A percentile compares a stretch with the other conserved stretches of the same genome.
Evolutionary conservation across 495 filamentous ascomycete genomes (phyloP).

Genomic region (Aspergillus indologenus): DNA sequence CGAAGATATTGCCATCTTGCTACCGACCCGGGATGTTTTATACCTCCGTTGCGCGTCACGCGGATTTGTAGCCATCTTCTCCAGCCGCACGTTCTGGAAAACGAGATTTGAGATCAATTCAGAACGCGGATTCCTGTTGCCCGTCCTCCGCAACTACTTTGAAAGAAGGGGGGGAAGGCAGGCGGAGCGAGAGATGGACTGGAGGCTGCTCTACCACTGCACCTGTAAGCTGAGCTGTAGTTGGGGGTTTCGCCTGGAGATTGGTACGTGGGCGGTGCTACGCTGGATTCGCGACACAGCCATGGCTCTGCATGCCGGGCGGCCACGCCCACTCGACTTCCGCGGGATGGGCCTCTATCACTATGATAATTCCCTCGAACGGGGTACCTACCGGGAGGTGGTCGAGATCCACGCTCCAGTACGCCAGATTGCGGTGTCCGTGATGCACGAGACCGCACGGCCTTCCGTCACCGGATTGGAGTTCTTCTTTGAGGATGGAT

Average conservation of each 20-base stretch:
- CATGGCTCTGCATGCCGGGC: background rate
- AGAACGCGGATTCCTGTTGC: constrained; percentile 7
- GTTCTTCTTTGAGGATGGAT: constrained; percentile 7
- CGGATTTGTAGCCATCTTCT: constrained; percentile 1
- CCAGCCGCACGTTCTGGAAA: background rate
- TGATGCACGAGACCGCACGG: background rate
- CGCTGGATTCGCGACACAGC: constrained; percentile 8
- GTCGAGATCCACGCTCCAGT: background rate
- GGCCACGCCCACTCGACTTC: background rate
- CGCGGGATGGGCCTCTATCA: constrained; percentile 2
- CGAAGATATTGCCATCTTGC: background rate
- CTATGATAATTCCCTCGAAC: background rate
- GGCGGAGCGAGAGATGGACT: background rate
- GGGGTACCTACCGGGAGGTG: background rate
- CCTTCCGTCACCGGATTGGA: constrained; percentile 5
- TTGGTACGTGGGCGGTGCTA: background rate
- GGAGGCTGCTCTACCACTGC: constrained; percentile 11
- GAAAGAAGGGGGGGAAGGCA: background rate
- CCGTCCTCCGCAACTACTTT: background rate
- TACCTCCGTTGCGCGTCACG: constrained; percentile 2
- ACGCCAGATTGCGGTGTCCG: background rate
- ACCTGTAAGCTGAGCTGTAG: constrained; percentile 5
- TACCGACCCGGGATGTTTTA: constrained; percentile 1
- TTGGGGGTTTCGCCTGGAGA: background rate
- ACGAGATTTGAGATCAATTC: constrained; percentile 5